These are phyloP conservation scores for Apocynum venetum DNA, from an alignment of 257 asterid genomes.

Conservation along the genomic window DNA sequence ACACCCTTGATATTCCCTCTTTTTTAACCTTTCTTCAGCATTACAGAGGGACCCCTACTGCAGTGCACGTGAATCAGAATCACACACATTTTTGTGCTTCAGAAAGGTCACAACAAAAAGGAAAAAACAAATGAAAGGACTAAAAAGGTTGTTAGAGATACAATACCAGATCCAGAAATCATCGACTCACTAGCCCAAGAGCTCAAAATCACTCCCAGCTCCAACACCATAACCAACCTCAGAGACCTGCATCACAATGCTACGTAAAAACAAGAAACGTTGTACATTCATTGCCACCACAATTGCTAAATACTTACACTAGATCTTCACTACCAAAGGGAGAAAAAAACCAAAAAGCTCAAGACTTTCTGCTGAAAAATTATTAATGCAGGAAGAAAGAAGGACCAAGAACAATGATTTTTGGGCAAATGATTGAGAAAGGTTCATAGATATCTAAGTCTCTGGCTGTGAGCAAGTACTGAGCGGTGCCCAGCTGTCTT, in stretches of 20 bases:
- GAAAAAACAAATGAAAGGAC: not conserved
- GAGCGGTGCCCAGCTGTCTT: conserved; percentile 4
- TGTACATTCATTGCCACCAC: not conserved
- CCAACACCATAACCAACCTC: conserved; percentile 5
- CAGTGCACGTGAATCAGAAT: conserved; percentile 6
- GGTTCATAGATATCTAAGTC: not conserved
- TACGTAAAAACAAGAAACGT: not conserved
- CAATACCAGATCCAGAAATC: conserved; percentile 20
- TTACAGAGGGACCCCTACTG: not conserved
- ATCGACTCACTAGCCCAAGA: conserved; percentile 1
- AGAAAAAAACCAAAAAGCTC: not conserved
- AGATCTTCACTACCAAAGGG: conserved; percentile 2
- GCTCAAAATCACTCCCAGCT: conserved; percentile 4
- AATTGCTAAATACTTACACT: not conserved
- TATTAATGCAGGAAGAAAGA: conserved; percentile 6
- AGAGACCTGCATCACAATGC: conserved; percentile 8
- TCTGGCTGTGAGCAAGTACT: conserved; percentile 11
- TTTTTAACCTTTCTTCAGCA: not conserved
- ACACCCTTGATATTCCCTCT: not conserved
- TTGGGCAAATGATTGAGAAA: not conserved
- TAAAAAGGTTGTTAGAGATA: not conserved
- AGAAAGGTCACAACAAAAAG: not conserved
- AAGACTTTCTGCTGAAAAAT: not conserved
- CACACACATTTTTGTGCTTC: not conserved
- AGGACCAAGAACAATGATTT: not conserved